Evolutionary conservation across 257 asterid species (phyloP).

Genomic region (Fraxinus cuspidata): DNA sequence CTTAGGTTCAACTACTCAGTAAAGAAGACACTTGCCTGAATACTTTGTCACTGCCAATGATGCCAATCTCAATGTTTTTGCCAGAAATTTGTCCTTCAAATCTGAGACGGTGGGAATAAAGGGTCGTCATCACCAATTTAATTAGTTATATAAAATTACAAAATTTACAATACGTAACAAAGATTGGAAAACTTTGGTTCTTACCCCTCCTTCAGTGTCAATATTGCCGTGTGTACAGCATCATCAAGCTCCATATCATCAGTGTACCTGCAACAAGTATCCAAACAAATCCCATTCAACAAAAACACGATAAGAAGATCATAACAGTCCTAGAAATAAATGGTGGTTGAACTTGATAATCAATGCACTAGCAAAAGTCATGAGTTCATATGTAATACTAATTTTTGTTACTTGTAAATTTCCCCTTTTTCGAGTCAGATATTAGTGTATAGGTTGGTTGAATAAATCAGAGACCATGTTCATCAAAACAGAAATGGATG

Average conservation of each 20-base stretch:
- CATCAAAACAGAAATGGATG: not conserved
- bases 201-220: slow-evolving; percentile 98
- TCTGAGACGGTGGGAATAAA: slow-evolving; percentile 36
- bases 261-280: slow-evolving; percentile 61
- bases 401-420: not conserved
- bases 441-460: not conserved
- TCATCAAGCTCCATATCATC: slow-evolving; percentile 99
- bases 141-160: not conserved
- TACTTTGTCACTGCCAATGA: slow-evolving; percentile 78
- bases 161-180: not conserved
- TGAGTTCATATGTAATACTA: not conserved
- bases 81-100: slow-evolving; percentile 97
- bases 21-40: slow-evolving; percentile 51
- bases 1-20: not conserved
- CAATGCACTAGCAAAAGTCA: not conserved
- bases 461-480: not conserved
- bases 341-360: not conserved
- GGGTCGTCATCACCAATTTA: not conserved
- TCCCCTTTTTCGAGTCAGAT: not conserved
- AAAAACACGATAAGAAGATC: not conserved
- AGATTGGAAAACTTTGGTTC: slow-evolving; percentile 3
- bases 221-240: slow-evolving; percentile 98
- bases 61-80: slow-evolving; percentile 95
- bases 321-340: not conserved
- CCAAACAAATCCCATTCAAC: not conserved